phyloP scores from a whole-genome alignment of 2,329 filamentous ascomycete species.

The Pseudogymnoascus sp. region DNA sequence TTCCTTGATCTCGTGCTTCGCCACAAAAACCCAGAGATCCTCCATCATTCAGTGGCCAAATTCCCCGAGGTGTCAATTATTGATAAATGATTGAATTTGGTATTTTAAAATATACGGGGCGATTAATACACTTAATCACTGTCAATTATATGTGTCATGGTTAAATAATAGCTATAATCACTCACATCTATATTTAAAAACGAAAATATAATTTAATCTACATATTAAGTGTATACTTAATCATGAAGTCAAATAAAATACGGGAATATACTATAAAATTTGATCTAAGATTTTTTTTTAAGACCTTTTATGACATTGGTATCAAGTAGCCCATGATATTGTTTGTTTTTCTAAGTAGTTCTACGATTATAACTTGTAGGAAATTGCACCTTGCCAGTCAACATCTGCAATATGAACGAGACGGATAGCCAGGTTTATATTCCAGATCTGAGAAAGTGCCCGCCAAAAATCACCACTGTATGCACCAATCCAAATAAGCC shows the following conservation, averaged over 20 bases:
- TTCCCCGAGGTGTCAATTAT: conserved; percentile 20
- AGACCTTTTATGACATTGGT: too few relatives aligned
- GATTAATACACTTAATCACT: background rate
- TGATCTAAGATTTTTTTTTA: background rate
- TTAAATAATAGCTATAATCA: background rate
- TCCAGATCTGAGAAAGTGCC: background rate
- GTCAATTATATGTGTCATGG: too few relatives aligned
- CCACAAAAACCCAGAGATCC: conserved; percentile 11
- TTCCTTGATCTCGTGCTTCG: conserved; percentile 27
- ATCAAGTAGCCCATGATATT: background rate
- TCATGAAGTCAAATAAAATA: too few relatives aligned
- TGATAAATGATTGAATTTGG: background rate
- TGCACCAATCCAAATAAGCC: background rate
- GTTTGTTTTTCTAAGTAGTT: background rate
- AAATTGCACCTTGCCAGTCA: background rate
- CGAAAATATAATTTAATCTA: too few relatives aligned
- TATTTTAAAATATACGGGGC: background rate
- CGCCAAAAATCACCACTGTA: background rate
- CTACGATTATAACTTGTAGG: background rate
- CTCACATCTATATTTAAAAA: too few relatives aligned
- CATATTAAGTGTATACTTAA: too few relatives aligned
- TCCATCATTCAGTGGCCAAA: conserved; percentile 11
- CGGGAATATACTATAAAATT: too few relatives aligned
- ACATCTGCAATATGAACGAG: background rate
- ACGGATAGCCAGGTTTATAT: background rate